A percentile compares a stretch with the other conserved stretches of the same genome.
Evolutionary conservation across 2,329 filamentous ascomycete species (phyloP).

Genomic region (Sordariomycetes sp.): DNA sequence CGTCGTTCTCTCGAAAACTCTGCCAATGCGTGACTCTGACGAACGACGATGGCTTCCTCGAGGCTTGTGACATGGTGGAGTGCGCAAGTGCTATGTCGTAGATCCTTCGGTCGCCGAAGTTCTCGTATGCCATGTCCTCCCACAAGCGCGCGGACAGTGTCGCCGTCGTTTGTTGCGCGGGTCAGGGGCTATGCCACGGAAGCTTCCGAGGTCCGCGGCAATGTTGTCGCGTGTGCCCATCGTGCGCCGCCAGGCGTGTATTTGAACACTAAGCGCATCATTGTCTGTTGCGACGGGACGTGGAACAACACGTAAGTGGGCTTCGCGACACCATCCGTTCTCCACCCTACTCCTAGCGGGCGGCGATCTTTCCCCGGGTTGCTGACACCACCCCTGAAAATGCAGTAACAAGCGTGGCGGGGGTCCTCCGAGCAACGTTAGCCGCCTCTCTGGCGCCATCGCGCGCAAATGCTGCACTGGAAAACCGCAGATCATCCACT

Average conservation of each 20-base stretch:
- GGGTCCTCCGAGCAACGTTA: conserved; percentile 18
- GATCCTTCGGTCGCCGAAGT: neutral
- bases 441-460: conserved; percentile 17
- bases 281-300: conserved; percentile 23
- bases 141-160: neutral
- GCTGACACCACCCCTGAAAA: neutral
- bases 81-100: neutral
- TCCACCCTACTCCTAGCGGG: neutral
- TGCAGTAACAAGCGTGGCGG: conserved; percentile 11
- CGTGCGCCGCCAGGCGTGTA: neutral
- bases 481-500: conserved; percentile 20
- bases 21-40: neutral
- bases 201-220: neutral
- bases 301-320: conserved; percentile 15
- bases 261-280: conserved; percentile 3
- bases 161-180: neutral
- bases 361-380: neutral
- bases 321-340: too few species aligned
- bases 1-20: neutral
- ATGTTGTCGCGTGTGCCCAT: neutral
- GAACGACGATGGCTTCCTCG: neutral
- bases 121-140: neutral
- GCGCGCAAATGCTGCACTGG: conserved; percentile 11
- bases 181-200: neutral
- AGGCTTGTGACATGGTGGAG: neutral